Percentiles rank a stretch among this genome's conserved stretches.
Conservation (phyloP, 2,329 filamentous ascomycete genomes). For the Penicillium capsulatum region DNA sequence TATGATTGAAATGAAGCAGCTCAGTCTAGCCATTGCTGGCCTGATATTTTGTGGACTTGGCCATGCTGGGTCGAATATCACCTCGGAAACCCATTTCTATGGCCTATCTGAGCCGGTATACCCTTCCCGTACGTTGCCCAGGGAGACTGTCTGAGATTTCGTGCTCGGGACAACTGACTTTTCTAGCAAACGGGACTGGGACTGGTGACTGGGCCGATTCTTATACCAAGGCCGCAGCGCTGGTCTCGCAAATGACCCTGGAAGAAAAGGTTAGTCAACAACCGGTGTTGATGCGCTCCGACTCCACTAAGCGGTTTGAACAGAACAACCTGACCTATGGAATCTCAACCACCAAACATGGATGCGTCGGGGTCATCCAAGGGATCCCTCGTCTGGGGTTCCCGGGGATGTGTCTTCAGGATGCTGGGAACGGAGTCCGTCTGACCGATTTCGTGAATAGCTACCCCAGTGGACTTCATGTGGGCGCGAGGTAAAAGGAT, state of each 20-base stretch:
- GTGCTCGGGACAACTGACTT: constrained; percentile 1
- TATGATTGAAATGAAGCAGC: constrained; percentile 9
- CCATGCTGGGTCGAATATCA: constrained; percentile 29
- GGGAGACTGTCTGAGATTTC: background rate
- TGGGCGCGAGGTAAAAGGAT: constrained; percentile 32
- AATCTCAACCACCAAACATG: constrained; percentile 9
- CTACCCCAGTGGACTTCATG: constrained; percentile 40
- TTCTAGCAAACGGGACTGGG: constrained; percentile 10
- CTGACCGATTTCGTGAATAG: constrained; percentile 43
- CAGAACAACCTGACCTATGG: constrained; percentile 21
- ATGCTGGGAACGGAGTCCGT: constrained; percentile 42
- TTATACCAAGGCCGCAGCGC: constrained; percentile 13
- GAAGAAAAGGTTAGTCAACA: constrained; percentile 15
- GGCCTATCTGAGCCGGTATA: constrained; percentile 19
- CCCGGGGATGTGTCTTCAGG: constrained; percentile 41
- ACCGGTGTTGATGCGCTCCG: background rate
- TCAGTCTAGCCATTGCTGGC: constrained; percentile 10
- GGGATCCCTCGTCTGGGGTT: constrained; percentile 30
- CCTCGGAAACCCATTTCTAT: constrained; percentile 19
- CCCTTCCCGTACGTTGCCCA: constrained; percentile 17
- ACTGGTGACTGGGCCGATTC: constrained; percentile 18
- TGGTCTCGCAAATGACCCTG: constrained; percentile 18
- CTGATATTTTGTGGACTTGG: constrained; percentile 13
- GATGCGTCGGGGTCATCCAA: constrained; percentile 15
- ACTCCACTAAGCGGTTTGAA: background rate